Percentiles rank a stretch among this genome's conserved stretches.
phyloP scores from a whole-genome alignment of 1,284 basidiomycete genomes.

The Cutaneotrichosporon cavernicola region DNA sequence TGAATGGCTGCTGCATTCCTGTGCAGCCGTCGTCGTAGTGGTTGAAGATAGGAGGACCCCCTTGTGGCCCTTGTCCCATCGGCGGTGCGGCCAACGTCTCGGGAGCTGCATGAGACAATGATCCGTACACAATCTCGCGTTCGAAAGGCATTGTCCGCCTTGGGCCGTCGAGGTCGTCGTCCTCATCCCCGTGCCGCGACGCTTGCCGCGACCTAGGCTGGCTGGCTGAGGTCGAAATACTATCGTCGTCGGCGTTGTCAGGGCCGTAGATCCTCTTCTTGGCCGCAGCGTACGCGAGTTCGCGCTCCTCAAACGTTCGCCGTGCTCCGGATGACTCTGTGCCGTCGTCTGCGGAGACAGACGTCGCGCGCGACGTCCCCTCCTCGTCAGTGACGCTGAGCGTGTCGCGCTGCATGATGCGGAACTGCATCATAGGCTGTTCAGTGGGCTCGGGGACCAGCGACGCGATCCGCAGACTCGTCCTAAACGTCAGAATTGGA shows the following conservation, averaged over 20 bases:
- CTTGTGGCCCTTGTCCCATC: neutral
- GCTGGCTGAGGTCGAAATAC: conserved; percentile 13
- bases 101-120: conserved; percentile 35
- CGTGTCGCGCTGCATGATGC: conserved; percentile 44
- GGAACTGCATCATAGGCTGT: conserved; percentile 37
- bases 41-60: conserved; percentile 9
- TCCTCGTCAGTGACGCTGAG: conserved; percentile 22
- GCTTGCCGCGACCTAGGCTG: conserved; percentile 22
- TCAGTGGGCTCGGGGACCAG: conserved; percentile 25
- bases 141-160: conserved; percentile 27
- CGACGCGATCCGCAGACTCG: conserved; percentile 21
- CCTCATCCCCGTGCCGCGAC: conserved; percentile 27
- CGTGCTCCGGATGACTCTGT: conserved; percentile 20
- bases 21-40: conserved; percentile 8
- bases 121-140: conserved; percentile 41
- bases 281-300: conserved; percentile 43
- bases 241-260: conserved; percentile 25
- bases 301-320: conserved; percentile 48
- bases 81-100: conserved; percentile 9
- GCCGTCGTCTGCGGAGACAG: conserved; percentile 24
- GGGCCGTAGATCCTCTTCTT: conserved; percentile 44
- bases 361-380: conserved; percentile 23
- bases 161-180: conserved; percentile 46
- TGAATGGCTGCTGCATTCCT: conserved; percentile 16
- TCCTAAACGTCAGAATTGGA: conserved; percentile 27